These are phyloP conservation scores for Candida tetrigidarum DNA, from an alignment of 1,139 yeast genomes.

Conservation along the genomic window DNA sequence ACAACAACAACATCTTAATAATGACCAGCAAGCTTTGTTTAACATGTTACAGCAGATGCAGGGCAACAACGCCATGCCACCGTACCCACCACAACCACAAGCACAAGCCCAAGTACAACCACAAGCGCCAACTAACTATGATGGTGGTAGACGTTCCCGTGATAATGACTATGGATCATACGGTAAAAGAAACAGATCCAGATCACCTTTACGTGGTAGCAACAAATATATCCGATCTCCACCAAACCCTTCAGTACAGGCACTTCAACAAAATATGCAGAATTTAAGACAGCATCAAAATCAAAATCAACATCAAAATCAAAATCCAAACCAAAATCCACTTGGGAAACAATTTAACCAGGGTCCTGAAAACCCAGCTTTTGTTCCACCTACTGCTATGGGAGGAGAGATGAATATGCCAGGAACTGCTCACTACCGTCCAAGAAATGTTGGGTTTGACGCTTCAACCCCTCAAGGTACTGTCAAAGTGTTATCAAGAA, in stretches of 20 bases:
- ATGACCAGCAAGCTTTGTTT: slow-evolving; percentile 34
- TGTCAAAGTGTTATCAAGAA: slow-evolving; percentile 84
- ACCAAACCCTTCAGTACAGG: slow-evolving; percentile 19
- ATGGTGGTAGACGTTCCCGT: slow-evolving; percentile 38
- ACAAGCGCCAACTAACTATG: slow-evolving; percentile 19
- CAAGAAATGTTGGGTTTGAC: slow-evolving; percentile 72
- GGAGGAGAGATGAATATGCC: slow-evolving; percentile 66
- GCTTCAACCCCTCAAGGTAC: slow-evolving; percentile 76
- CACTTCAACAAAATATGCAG: slow-evolving; percentile 16
- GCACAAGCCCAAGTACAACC: no score
- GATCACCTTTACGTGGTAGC: slow-evolving; percentile 53
- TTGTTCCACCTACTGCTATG: slow-evolving; percentile 18
- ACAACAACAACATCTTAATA: slow-evolving; percentile 23
- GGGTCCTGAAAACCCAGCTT: slow-evolving; percentile 14
- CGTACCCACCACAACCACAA: slow-evolving; percentile 23
- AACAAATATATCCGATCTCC: slow-evolving; percentile 31
- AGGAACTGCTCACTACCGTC: slow-evolving; percentile 74
- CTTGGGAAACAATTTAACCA: no score
- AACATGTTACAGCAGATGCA: slow-evolving; percentile 52
- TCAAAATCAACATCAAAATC: not conserved
- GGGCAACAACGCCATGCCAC: slow-evolving; percentile 18
- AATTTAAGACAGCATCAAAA: slow-evolving; percentile 17
- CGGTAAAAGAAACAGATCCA: slow-evolving; percentile 57
- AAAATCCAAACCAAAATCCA: no score
- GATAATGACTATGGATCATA: slow-evolving; percentile 32